Percentiles rank a stretch among this genome's conserved stretches.
phyloP scores from a whole-genome alignment of 75 land plant species.

The Larix kaempferi region DNA sequence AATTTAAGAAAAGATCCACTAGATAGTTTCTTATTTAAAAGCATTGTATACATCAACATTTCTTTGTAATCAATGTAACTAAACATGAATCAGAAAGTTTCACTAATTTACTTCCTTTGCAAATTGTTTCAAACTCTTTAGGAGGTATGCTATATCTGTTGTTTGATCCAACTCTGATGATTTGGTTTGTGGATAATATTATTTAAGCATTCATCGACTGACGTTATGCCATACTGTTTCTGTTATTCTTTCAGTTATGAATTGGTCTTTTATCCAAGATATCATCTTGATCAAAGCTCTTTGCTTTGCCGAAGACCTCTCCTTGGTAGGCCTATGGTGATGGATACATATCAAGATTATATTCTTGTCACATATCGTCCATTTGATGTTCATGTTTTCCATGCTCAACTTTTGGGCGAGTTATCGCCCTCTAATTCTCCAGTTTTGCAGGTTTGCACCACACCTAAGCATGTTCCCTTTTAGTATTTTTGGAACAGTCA shows the following conservation, averaged over 20 bases:
- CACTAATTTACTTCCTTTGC: neutral
- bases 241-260: constrained; percentile 70
- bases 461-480: neutral
- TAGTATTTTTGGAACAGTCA: neutral
- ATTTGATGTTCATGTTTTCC: constrained; percentile 94
- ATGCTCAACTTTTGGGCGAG: constrained; percentile 74
- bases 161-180: neutral
- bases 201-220: neutral
- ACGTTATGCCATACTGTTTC: no score
- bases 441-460: constrained; percentile 61
- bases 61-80: neutral
- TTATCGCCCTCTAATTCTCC: constrained; percentile 72
- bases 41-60: no score
- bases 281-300: constrained; percentile 97
- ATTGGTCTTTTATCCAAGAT: constrained; percentile 90
- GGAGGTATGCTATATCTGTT: neutral
- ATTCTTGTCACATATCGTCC: constrained; percentile 95
- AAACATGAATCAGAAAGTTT: neutral
- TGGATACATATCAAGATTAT: constrained; percentile 96
- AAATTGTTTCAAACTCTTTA: neutral
- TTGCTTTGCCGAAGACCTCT: constrained; percentile 77
- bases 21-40: neutral
- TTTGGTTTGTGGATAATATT: neutral
- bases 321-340: constrained; percentile 84
- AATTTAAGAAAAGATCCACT: neutral